A percentile compares a stretch with the other conserved stretches of the same genome.
These are phyloP conservation scores for Aureobasidium sp. DNA, from an alignment of 2,329 filamentous ascomycete genomes.

Conservation along the genomic window DNA sequence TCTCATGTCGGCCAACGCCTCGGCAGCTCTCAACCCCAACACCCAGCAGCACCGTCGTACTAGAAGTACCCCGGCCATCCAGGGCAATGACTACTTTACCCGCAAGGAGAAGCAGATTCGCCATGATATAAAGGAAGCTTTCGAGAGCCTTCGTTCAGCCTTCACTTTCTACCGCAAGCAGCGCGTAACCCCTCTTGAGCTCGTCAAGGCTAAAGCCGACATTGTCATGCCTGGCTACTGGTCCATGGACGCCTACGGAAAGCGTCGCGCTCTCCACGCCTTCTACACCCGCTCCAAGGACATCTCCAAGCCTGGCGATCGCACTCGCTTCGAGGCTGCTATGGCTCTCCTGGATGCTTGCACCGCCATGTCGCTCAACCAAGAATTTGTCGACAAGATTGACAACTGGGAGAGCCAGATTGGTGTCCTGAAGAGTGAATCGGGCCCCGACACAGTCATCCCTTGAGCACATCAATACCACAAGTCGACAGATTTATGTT, in stretches of 20 bases:
- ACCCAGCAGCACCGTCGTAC: slow-evolving; percentile 14
- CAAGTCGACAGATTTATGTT: background rate
- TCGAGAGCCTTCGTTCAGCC: slow-evolving; percentile 5
- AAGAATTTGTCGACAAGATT: slow-evolving; percentile 12
- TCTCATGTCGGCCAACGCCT: slow-evolving; percentile 6
- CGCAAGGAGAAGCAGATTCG: slow-evolving; percentile 13
- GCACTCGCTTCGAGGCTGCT: background rate
- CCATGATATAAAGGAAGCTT: slow-evolving; percentile 8
- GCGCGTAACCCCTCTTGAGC: slow-evolving; percentile 5
- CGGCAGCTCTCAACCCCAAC: background rate
- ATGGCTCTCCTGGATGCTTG: slow-evolving; percentile 8
- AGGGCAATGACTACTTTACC: slow-evolving; percentile 10
- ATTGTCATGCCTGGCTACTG: slow-evolving; percentile 9
- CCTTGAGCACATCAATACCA: background rate
- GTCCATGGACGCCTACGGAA: slow-evolving; percentile 1
- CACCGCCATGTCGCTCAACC: slow-evolving; percentile 3
- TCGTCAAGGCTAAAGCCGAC: slow-evolving; percentile 4
- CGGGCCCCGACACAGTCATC: background rate
- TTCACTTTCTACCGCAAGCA: slow-evolving; percentile 12
- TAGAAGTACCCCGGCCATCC: slow-evolving; percentile 10
- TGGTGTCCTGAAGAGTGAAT: background rate
- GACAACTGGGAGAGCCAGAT: slow-evolving; percentile 11
- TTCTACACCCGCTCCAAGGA: slow-evolving; percentile 9
- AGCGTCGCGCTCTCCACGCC: background rate
- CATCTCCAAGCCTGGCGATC: slow-evolving; percentile 13